Evolutionary conservation across 2,329 filamentous ascomycete species (phyloP).

Genomic region (Xylaria sp.): DNA sequence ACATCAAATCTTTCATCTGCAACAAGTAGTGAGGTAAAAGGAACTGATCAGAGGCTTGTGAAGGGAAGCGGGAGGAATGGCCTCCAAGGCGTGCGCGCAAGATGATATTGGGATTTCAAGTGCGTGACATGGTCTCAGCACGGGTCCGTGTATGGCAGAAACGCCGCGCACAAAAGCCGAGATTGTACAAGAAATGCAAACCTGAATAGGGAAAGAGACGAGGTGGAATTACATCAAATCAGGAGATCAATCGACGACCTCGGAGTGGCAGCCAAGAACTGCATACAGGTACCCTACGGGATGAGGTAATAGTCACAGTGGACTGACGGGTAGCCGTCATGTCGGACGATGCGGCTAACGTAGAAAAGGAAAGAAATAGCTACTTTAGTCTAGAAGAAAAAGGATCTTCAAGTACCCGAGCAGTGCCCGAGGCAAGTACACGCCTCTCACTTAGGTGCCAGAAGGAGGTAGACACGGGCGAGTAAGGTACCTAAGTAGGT

Average conservation of each 20-base stretch:
- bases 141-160: not conserved
- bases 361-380: not conserved
- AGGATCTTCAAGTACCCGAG: no score
- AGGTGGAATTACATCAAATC: not conserved
- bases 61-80: not conserved
- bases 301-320: not conserved
- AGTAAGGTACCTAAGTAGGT: not conserved
- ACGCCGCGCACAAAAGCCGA: not conserved
- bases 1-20: not conserved
- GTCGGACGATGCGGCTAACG: not conserved
- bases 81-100: conserved; percentile 6
- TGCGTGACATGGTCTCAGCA: conserved; percentile 4
- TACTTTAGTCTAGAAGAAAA: not conserved
- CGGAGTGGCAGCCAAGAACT: no score
- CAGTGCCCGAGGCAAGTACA: no score
- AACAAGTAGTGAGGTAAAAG: conserved; percentile 2
- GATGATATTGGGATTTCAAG: conserved; percentile 7
- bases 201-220: not conserved
- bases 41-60: not conserved
- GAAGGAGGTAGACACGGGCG: no score
- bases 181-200: not conserved
- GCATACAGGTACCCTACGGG: no score
- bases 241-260: not conserved
- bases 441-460: no score
- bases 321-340: not conserved